Evolutionary conservation across 441 rosid genomes (phyloP).

Genomic region (Populus hybrid): DNA sequence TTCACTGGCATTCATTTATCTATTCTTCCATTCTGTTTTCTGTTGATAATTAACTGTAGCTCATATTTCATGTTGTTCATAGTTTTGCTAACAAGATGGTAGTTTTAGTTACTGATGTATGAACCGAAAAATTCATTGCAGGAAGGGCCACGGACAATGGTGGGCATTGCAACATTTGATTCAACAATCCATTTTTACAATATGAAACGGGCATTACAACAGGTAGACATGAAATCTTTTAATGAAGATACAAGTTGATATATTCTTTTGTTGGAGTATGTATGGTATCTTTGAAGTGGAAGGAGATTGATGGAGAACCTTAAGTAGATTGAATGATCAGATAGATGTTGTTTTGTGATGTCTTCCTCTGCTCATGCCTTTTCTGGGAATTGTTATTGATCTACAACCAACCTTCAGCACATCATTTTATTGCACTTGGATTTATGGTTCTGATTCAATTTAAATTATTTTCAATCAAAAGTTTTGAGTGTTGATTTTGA

Average conservation of each 20-base stretch:
- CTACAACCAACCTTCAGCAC: background rate
- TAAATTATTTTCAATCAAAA: background rate
- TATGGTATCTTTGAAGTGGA: constrained; percentile 7
- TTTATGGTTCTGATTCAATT: background rate
- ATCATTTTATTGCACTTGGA: constrained; percentile 1
- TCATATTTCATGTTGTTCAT: background rate
- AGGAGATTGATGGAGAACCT: background rate
- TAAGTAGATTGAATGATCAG: background rate
- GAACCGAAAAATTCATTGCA: constrained; percentile 18
- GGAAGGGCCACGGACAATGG: constrained; percentile 80
- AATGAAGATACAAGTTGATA: background rate
- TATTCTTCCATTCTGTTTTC: background rate
- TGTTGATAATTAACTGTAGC: background rate
- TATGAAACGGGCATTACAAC: constrained; percentile 62
- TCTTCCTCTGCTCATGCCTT: background rate
- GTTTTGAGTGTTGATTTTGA: constrained; percentile 12
- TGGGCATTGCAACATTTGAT: constrained; percentile 80
- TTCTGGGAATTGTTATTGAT: background rate
- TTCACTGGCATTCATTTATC: background rate
- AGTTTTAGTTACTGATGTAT: background rate
- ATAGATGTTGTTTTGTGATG: background rate
- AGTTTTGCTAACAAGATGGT: background rate
- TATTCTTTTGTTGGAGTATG: background rate
- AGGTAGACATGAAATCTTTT: constrained; percentile 15
- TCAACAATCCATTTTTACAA: constrained; percentile 73